Evolutionary conservation across 2,329 filamentous ascomycete genomes (phyloP), one percentile per base, ranked within the genome.

Genomic region (Nigrospora sphaerica): DNA sequence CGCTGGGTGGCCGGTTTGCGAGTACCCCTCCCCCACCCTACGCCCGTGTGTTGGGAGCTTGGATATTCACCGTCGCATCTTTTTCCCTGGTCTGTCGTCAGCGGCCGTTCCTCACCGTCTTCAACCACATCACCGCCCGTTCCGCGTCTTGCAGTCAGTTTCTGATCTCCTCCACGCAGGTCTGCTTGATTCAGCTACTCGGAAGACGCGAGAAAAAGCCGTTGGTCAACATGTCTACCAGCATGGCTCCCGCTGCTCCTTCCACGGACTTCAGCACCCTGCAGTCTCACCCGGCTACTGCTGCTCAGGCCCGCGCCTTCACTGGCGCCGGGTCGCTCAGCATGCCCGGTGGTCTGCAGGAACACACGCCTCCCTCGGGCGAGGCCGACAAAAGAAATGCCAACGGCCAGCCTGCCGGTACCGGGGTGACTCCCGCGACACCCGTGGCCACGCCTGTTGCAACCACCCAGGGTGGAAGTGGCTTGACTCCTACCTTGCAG

Each of bases 271-370:
- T 61, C 90, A 89, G 62, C 93, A 44, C 42, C 33, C 42, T 44
- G 6, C 32, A 33, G 32, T 39, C 92, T 57, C 93, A 97, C 65
- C 93, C 93, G 42, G 80, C 86, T 55, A 97, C 83, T 65, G 91
- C 92, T 61, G 81, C 85, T 57, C 91, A 97, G 80, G 93, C 93
- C 54, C 93, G 93, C 78, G 89, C 88, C 64, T 95, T 97, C 71
- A 95, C 91, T 60, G 90, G 89, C 50, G 88, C 91, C 47, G 87
- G 88, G 54, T 95, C 90, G 58, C 78, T 97, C 57, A 95, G 91
- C 51, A 97, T 95, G 69, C 91, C 92, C 45, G 86, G 87, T 63
- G 88, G 85, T 52, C 40, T 42, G 59, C 83, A 83, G 58, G 89
- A 95, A 64, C 68, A 96, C 65, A 92, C 88, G 49, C 88, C 88